Conservation (phyloP, 306 rosid species). For the Abrus pulchellus region DNA sequence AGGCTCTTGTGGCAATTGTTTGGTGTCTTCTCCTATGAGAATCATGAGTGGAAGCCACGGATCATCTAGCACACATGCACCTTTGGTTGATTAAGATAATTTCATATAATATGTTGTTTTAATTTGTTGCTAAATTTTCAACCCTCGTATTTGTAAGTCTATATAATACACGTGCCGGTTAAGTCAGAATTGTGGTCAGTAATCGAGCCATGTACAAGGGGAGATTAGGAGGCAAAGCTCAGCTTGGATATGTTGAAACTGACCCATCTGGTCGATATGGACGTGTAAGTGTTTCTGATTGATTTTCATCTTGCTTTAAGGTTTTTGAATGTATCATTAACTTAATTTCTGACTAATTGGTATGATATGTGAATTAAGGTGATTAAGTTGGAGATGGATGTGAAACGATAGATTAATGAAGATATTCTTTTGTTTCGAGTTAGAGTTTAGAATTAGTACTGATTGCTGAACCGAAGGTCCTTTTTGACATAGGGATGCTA, state of each 20-base stretch:
- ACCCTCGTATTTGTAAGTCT: background rate
- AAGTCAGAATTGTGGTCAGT: slow-evolving; percentile 5
- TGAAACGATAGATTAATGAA: slow-evolving; percentile 4
- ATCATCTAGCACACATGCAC: slow-evolving; percentile 62
- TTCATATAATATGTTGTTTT: slow-evolving; percentile 13
- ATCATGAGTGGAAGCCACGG: slow-evolving; percentile 89
- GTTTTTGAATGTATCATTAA: background rate
- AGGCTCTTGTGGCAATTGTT: slow-evolving; percentile 77
- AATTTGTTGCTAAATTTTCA: slow-evolving; percentile 30
- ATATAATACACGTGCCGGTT: slow-evolving; percentile 9
- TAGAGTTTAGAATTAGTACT: slow-evolving; percentile 2
- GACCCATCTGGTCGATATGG: slow-evolving; percentile 95
- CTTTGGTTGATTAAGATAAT: slow-evolving; percentile 4
- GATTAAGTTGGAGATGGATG: background rate
- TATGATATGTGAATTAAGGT: background rate
- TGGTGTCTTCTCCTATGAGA: slow-evolving; percentile 78
- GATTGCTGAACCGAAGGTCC: background rate
- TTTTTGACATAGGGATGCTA: slow-evolving; percentile 4
- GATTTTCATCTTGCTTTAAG: slow-evolving; percentile 11
- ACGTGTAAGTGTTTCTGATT: slow-evolving; percentile 67
- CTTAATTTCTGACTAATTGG: slow-evolving; percentile 2
- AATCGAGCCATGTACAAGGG: slow-evolving; percentile 57
- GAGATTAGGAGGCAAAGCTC: slow-evolving; percentile 59
- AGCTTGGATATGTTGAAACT: slow-evolving; percentile 74
- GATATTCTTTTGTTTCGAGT: background rate